phyloP scores from a whole-genome alignment of 768 basidiomycete genomes.

The Russula earlei region DNA sequence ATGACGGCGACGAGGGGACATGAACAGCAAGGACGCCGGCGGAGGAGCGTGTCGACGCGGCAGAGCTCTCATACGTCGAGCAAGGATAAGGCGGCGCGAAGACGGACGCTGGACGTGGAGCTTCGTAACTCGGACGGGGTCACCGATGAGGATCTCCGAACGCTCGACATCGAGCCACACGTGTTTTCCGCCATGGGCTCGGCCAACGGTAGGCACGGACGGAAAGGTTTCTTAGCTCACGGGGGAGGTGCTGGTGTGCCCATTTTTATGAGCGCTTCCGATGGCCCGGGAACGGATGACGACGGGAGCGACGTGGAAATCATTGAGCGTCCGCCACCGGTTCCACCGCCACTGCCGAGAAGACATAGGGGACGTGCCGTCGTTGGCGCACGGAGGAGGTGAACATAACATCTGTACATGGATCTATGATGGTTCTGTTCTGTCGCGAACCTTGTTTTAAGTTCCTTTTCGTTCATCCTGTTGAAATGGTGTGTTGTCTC shows the following conservation, averaged over 20 bases:
- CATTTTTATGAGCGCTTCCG: constrained; percentile 49
- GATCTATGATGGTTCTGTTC: too few species aligned
- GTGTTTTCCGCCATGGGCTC: constrained; percentile 41
- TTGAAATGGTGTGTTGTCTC: too few species aligned
- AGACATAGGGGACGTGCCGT: not conserved
- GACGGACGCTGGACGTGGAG: constrained; percentile 61
- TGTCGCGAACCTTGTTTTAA: too few species aligned
- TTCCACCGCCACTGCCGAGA: not conserved
- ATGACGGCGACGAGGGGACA: not conserved
- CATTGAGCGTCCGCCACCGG: not conserved
- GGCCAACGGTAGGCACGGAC: constrained; percentile 43
- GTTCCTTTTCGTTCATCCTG: too few species aligned
- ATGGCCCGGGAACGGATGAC: constrained; percentile 28
- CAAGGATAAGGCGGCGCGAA: constrained; percentile 25
- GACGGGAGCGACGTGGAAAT: constrained; percentile 2
- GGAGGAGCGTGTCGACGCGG: not conserved
- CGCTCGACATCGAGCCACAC: constrained; percentile 31
- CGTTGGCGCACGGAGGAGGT: not conserved
- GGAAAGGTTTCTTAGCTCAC: constrained; percentile 56
- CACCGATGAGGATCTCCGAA: constrained; percentile 25
- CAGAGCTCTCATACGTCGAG: constrained; percentile 6
- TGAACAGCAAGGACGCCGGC: not conserved
- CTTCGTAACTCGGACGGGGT: constrained; percentile 36
- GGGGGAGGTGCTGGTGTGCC: constrained; percentile 66
- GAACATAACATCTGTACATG: too few species aligned